Percentiles rank a stretch among this genome's conserved stretches.
Evolutionary conservation across 2,329 filamentous ascomycete genomes (phyloP).

Genomic region (Fusarium xylarioides): DNA sequence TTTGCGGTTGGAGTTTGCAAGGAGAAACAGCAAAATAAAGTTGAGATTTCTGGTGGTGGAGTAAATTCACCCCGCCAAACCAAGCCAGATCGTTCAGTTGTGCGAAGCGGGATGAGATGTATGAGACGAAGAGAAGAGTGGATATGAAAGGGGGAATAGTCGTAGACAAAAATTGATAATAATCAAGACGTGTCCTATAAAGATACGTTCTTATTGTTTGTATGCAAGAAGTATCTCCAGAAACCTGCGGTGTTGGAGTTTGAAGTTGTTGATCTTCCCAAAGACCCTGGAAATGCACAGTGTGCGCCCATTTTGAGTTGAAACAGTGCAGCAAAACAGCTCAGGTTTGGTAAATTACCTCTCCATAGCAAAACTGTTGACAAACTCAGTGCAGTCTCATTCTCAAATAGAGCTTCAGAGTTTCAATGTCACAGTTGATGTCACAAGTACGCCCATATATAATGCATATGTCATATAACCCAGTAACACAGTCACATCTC

Average conservation of each 20-base stretch:
- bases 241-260: neutral
- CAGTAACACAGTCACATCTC: neutral
- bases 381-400: neutral
- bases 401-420: neutral
- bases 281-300: slow-evolving; percentile 38
- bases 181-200: no score
- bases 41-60: slow-evolving; percentile 43
- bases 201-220: neutral
- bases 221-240: neutral
- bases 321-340: neutral
- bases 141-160: neutral
- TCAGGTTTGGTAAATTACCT: neutral
- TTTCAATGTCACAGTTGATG: no score
- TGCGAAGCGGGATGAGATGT: slow-evolving; percentile 22
- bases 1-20: slow-evolving; percentile 3
- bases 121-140: neutral
- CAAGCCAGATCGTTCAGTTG: slow-evolving; percentile 3
- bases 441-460: neutral
- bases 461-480: neutral
- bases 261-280: slow-evolving; percentile 9
- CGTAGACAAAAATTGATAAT: neutral
- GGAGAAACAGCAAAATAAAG: slow-evolving; percentile 8
- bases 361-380: neutral
- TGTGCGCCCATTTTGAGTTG: slow-evolving; percentile 6
- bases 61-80: slow-evolving; percentile 43